These are phyloP conservation scores for Auricularia heimuer DNA, from an alignment of 768 basidiomycete species.

Conservation along the genomic window DNA sequence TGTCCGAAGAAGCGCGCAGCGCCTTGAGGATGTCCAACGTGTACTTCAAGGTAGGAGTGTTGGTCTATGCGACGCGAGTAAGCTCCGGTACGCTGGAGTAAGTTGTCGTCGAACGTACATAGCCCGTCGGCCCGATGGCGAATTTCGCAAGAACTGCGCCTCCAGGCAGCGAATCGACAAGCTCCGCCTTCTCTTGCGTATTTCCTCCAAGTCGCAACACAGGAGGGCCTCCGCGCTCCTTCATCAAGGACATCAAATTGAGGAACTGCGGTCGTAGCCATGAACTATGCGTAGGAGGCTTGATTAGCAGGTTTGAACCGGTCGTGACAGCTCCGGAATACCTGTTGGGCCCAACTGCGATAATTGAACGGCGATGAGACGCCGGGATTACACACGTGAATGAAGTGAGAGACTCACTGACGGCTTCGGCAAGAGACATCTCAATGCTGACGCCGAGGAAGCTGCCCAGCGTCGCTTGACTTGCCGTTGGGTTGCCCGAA, in stretches of 20 bases:
- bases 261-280: constrained; percentile 33
- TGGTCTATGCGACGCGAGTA: constrained; percentile 38
- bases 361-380: neutral
- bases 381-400: neutral
- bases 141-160: neutral
- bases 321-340: neutral
- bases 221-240: constrained; percentile 31
- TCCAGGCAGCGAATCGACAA: constrained; percentile 11
- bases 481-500: neutral
- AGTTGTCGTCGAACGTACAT: neutral
- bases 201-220: constrained; percentile 41
- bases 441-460: constrained; percentile 55
- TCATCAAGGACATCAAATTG: constrained; percentile 36
- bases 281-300: constrained; percentile 8
- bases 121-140: neutral
- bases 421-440: constrained; percentile 48
- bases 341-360: constrained; percentile 12
- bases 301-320: neutral
- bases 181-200: constrained; percentile 33
- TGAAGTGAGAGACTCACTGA: constrained; percentile 23
- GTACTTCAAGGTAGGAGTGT: constrained; percentile 57
- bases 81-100: neutral
- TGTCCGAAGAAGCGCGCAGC: constrained; percentile 45
- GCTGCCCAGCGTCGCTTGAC: constrained; percentile 25
- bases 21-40: constrained; percentile 59